phyloP scores from a whole-genome alignment of 371 early-diverging fungal genomes.

The Mortierella sp. region DNA sequence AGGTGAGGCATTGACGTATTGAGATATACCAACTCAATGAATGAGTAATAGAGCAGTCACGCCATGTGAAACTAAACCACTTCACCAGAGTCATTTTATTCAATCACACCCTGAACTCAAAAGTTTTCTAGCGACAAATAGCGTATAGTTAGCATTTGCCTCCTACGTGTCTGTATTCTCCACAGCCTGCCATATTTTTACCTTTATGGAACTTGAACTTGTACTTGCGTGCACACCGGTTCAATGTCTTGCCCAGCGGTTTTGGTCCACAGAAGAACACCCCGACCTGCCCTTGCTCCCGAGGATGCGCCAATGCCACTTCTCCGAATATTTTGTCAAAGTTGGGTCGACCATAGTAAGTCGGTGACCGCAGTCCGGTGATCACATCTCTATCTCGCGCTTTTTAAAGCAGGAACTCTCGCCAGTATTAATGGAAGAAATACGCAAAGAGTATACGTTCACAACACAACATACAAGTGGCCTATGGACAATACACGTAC shows the following conservation, averaged over 20 bases:
- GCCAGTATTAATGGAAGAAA: too few relatives aligned
- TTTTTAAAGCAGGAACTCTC: too few relatives aligned
- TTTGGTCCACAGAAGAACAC: constrained; percentile 74
- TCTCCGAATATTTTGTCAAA: constrained; percentile 66
- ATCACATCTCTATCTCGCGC: constrained; percentile 62
- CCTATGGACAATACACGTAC: not conserved
- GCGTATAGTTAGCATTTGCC: not conserved
- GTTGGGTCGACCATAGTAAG: constrained; percentile 74
- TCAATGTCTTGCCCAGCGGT: constrained; percentile 56
- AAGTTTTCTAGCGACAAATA: too few relatives aligned
- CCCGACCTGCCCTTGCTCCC: constrained; percentile 60
- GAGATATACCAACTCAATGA: too few relatives aligned
- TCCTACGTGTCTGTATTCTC: not conserved
- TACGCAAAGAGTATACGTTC: too few relatives aligned
- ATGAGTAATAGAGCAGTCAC: too few relatives aligned
- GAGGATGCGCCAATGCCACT: constrained; percentile 58
- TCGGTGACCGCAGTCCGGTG: constrained; percentile 69
- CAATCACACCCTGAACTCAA: too few relatives aligned
- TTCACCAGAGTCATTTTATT: too few relatives aligned
- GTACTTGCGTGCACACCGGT: constrained; percentile 52
- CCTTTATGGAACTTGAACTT: constrained; percentile 52
- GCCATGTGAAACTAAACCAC: too few relatives aligned
- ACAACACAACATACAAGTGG: too few relatives aligned
- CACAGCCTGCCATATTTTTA: constrained; percentile 7
- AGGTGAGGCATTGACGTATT: too few relatives aligned